phyloP scores from a whole-genome alignment of 352 stramenopile genomes.

The Phytophthora meadii region DNA sequence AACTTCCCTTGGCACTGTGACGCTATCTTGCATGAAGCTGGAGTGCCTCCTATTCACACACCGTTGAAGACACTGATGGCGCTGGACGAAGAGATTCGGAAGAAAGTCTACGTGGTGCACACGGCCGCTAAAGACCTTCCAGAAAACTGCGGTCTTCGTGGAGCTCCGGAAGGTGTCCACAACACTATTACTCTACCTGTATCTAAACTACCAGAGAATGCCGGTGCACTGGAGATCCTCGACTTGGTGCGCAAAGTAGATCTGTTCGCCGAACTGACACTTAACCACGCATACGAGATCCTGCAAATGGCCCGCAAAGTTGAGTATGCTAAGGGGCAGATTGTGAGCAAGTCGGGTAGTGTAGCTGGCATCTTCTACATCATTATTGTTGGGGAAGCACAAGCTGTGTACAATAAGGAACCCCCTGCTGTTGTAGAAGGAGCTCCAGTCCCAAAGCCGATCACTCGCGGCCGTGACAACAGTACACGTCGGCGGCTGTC shows the following conservation, averaged over 20 bases:
- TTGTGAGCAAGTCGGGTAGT: conserved; percentile 61
- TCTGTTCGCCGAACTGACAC: conserved; percentile 78
- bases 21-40: conserved; percentile 94
- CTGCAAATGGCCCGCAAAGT: conserved; percentile 81
- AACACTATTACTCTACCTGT: conserved; percentile 86
- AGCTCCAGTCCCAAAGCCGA: conserved; percentile 13
- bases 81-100: conserved; percentile 90
- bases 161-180: conserved; percentile 90
- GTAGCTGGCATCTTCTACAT: conserved; percentile 80
- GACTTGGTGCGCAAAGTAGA: conserved; percentile 89
- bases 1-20: conserved; percentile 95
- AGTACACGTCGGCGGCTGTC: conserved; percentile 59
- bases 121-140: conserved; percentile 89
- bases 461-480: conserved; percentile 30
- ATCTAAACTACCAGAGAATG: conserved; percentile 78
- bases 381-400: conserved; percentile 81
- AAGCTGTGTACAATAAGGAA: conserved; percentile 57
- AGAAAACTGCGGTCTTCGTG: conserved; percentile 75
- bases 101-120: conserved; percentile 95
- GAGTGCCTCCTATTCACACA: conserved; percentile 96
- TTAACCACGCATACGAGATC: conserved; percentile 89
- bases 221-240: conserved; percentile 80
- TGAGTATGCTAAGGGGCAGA: conserved; percentile 61
- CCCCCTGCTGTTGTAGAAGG: background rate
- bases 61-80: conserved; percentile 93